Conservation (phyloP, 768 basidiomycete genomes). For the Calocybe indica region DNA sequence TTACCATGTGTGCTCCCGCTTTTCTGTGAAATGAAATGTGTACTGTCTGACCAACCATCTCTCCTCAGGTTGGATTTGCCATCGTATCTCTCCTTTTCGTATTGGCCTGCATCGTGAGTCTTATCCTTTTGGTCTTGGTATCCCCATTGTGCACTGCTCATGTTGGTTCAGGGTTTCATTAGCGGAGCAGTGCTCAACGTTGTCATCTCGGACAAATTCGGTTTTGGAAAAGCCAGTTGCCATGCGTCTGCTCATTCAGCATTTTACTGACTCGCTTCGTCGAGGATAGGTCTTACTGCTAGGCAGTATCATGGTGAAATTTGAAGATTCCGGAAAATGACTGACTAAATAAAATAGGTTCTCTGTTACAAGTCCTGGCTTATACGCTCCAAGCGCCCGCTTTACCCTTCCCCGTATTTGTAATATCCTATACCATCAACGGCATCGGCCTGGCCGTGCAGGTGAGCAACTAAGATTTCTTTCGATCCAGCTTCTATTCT, state of each 20-base stretch:
- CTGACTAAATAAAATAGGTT: conserved; percentile 21
- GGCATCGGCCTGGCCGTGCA: conserved; percentile 27
- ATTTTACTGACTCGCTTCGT: too few relatives aligned
- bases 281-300: too few relatives aligned
- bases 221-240: conserved; percentile 23
- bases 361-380: conserved; percentile 35
- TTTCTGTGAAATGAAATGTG: too few relatives aligned
- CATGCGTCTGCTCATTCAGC: neutral
- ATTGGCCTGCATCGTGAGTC: conserved; percentile 25
- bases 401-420: conserved; percentile 49
- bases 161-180: conserved; percentile 19
- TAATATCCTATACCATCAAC: conserved; percentile 26
- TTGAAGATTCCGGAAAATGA: neutral
- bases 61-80: conserved; percentile 26
- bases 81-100: conserved; percentile 39
- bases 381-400: conserved; percentile 42
- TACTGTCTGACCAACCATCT: too few relatives aligned
- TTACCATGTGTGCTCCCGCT: conserved; percentile 14
- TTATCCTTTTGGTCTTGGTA: neutral
- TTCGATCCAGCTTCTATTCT: neutral
- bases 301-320: neutral
- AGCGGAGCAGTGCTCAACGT: conserved; percentile 25
- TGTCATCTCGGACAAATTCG: conserved; percentile 17
- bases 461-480: conserved; percentile 12
- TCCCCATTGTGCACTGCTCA: too few relatives aligned